A percentile compares a stretch with the other conserved stretches of the same genome.
phyloP scores from a whole-genome alignment of 345 rosid species.

The Mercurialis annua region DNA sequence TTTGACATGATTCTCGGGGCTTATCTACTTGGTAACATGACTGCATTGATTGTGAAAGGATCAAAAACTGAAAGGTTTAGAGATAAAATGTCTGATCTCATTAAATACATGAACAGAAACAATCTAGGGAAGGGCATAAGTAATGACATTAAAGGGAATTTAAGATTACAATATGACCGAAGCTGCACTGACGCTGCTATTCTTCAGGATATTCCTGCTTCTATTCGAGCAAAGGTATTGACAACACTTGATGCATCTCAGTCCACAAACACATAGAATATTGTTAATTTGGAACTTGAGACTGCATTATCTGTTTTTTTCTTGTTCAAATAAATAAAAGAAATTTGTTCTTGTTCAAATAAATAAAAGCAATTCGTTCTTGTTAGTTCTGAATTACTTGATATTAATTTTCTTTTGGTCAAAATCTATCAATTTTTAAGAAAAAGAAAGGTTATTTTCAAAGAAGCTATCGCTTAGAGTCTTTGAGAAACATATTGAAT shows the following conservation, averaged over 20 bases:
- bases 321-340: not conserved
- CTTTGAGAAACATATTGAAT: not conserved
- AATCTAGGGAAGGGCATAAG: slow-evolving; percentile 56
- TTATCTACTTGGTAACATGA: slow-evolving; percentile 87
- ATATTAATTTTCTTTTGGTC: not conserved
- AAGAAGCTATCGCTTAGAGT: not conserved
- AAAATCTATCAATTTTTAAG: not conserved
- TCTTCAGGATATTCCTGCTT: slow-evolving; percentile 79
- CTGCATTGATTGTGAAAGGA: slow-evolving; percentile 87
- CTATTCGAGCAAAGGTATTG: slow-evolving; percentile 67
- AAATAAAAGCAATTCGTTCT: no score
- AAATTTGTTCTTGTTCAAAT: no score
- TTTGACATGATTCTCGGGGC: slow-evolving; percentile 91
- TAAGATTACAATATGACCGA: slow-evolving; percentile 57
- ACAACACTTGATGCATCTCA: not conserved
- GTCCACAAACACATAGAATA: not conserved
- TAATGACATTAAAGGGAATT: slow-evolving; percentile 60
- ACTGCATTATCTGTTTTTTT: not conserved
- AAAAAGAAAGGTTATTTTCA: not conserved
- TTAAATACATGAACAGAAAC: slow-evolving; percentile 63
- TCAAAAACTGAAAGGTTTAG: slow-evolving; percentile 78
- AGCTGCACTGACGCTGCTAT: slow-evolving; percentile 51
- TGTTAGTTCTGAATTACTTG: not conserved
- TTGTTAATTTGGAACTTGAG: not conserved
- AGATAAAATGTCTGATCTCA: slow-evolving; percentile 71